Percentiles rank a stretch among this genome's conserved stretches.
These are phyloP conservation scores for Apophysomyces trapeziformis DNA, from an alignment of 371 early-diverging fungal genomes.

Conservation along the genomic window DNA sequence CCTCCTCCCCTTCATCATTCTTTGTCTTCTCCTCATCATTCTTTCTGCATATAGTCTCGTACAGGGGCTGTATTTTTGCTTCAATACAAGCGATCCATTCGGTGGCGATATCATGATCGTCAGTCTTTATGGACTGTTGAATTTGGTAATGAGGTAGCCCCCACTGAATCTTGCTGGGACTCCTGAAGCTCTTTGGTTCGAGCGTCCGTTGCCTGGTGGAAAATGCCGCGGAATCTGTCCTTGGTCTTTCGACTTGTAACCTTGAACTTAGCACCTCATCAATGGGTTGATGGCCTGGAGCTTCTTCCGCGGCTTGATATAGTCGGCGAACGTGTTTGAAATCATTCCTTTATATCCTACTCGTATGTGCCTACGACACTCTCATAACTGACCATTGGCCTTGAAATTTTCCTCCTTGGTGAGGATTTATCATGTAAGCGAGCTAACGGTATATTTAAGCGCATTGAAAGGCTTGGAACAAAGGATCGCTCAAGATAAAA, in stretches of 20 bases:
- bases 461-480: too few relatives aligned
- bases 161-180: not conserved
- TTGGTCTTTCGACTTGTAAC: not conserved
- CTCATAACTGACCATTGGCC: too few relatives aligned
- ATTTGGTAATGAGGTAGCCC: not conserved
- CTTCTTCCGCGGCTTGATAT: not conserved
- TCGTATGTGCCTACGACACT: too few relatives aligned
- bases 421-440: too few relatives aligned
- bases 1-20: conserved; percentile 5
- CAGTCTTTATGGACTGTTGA: not conserved
- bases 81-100: not conserved
- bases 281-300: not conserved
- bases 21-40: conserved; percentile 1
- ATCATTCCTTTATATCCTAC: too few relatives aligned
- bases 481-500: too few relatives aligned
- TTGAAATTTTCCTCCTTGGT: too few relatives aligned
- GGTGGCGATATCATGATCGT: not conserved
- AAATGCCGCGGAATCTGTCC: not conserved
- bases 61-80: not conserved
- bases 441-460: too few relatives aligned
- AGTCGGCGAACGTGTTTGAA: not conserved
- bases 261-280: not conserved
- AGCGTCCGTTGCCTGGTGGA: not conserved
- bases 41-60: not conserved
- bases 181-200: not conserved